These are phyloP conservation scores for Picea sitchensis DNA, from an alignment of 75 land plant species.

Conservation along the genomic window DNA sequence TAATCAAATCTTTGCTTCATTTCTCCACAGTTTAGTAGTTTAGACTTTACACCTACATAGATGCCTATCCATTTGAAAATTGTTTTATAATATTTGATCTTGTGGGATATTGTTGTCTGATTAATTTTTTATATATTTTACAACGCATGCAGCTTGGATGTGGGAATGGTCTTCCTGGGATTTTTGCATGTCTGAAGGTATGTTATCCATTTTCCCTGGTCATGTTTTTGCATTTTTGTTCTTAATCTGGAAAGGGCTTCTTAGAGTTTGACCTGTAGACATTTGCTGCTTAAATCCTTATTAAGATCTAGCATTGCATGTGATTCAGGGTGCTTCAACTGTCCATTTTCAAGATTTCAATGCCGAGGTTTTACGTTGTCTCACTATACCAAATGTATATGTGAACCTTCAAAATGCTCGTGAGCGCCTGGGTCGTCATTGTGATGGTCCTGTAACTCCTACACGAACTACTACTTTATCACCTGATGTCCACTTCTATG, in stretches of 20 bases:
- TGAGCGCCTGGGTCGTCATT: slow-evolving; percentile 48
- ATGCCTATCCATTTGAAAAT: neutral
- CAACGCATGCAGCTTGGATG: slow-evolving; percentile 62
- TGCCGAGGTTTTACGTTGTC: slow-evolving; percentile 63
- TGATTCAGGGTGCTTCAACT: slow-evolving; percentile 58
- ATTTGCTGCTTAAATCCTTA: slow-evolving; percentile 8
- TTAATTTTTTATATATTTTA: neutral
- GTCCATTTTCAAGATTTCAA: slow-evolving; percentile 83
- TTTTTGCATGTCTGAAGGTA: slow-evolving; percentile 86
- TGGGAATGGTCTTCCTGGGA: slow-evolving; percentile 73
- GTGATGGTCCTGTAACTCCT: slow-evolving; percentile 69
- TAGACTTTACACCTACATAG: neutral
- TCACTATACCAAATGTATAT: slow-evolving; percentile 73
- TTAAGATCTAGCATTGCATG: neutral
- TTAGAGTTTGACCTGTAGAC: neutral
- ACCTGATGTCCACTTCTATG: slow-evolving; percentile 66
- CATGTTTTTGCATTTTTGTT: neutral
- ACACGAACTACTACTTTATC: slow-evolving; percentile 41
- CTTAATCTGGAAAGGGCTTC: neutral
- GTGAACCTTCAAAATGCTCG: slow-evolving; percentile 73
- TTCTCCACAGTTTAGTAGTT: neutral
- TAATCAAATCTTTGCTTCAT: neutral
- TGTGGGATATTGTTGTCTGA: neutral
- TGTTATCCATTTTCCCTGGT: neutral
- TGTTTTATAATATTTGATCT: neutral